Evolutionary conservation across 2,329 filamentous ascomycete species (phyloP).

Genomic region (Sclerotinia trifoliorum): DNA sequence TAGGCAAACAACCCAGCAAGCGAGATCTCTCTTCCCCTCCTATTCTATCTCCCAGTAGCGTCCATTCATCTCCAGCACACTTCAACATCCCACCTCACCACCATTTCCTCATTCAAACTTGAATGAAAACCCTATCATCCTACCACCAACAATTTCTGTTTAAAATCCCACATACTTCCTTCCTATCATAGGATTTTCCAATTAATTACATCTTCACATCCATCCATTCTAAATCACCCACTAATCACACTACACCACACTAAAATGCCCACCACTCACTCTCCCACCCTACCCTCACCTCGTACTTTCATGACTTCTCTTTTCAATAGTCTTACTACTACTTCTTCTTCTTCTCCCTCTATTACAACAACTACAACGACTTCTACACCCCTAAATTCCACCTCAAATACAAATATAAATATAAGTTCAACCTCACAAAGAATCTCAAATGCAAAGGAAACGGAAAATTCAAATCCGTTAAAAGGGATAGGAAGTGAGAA

Average conservation of each 20-base stretch:
- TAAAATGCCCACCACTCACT: constrained; percentile 3
- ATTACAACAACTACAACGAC: not conserved
- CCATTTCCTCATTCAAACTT: not conserved
- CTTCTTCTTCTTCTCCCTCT: not conserved
- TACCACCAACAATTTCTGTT: not conserved
- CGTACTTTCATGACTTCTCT: constrained; percentile 37
- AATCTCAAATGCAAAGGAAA: not conserved
- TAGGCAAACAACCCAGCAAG: not conserved
- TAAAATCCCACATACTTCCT: not conserved
- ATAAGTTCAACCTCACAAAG: not conserved
- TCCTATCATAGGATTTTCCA: not conserved
- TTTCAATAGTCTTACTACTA: constrained; percentile 32
- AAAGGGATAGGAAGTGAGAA: constrained; percentile 33
- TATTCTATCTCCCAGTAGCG: not conserved
- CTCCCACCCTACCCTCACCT: constrained; percentile 32
- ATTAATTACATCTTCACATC: too few species aligned
- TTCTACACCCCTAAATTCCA: not conserved
- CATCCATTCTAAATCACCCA: not conserved
- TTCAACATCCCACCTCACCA: not conserved
- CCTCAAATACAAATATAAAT: constrained; percentile 5
- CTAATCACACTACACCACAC: not conserved
- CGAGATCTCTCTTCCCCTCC: constrained; percentile 8
- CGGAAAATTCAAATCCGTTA: constrained; percentile 28
- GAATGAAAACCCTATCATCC: too few species aligned
- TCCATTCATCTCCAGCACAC: not conserved